Evolutionary conservation across 2,329 filamentous ascomycete species (phyloP), one percentile per base, ranked within the genome.

Genomic region (Xylariaceae sp.): DNA sequence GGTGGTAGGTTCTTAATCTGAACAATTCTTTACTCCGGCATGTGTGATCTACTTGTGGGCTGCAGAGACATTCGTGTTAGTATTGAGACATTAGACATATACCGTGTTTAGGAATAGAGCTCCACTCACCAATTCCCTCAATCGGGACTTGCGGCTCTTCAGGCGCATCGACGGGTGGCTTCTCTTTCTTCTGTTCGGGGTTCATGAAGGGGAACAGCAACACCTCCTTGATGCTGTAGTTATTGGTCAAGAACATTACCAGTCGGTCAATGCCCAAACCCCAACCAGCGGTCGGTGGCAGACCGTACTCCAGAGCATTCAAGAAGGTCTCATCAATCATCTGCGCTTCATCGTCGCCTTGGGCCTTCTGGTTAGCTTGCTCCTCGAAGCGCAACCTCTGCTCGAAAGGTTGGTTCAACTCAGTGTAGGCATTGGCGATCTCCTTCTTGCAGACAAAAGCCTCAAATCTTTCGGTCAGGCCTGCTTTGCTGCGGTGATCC

Each of bases 141-240:
- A 54, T 34, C 7, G 41, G 44, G 11, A 54, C 49, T 9, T 49
- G 40, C 9, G 49, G 49, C 30, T 49, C 44, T 42, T 52, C 51
- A 18, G 30, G 33, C 12, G 24, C 43, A 26, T 37, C 34, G 26
- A 39, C 40, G 1, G 38, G 41, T 15, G 35, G 38, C 39, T 48
- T 43, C 18, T 43, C 48, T 38, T 48, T 52, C 42, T 46, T 50
- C 47, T 50, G 49, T n/a, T 32, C 30, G 6, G 30, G 30, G 13
- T 95, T 95, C 88, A 98, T 95, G 71, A 96, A 91, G 9, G 93
- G 93, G 81, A 98, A 98, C 8, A 91, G 83, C 49, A 97, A 71
- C 3, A 97, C 91, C 69, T 98, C 93, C 69, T 93, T 90, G 65
- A 98, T 98, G 55, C 49, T 87, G 72, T 95, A 93, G 71, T 95